Conservation (phyloP, 345 rosid species). For the Bruguiera parviflora region DNA sequence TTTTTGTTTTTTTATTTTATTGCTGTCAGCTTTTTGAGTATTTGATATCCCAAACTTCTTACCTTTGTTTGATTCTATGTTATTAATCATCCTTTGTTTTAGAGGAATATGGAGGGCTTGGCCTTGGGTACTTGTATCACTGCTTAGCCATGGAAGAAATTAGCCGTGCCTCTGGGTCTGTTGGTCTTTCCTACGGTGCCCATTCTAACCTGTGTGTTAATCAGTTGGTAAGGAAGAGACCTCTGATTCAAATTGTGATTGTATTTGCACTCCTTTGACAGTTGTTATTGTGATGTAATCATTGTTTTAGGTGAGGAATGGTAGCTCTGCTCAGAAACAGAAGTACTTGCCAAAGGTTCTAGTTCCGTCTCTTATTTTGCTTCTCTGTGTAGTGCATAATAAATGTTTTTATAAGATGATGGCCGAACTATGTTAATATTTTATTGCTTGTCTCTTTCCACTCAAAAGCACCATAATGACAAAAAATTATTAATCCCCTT, state of each 20-base stretch:
- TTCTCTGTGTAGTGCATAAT: not conserved
- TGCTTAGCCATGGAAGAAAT: slow-evolving; percentile 92
- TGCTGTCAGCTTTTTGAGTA: not conserved
- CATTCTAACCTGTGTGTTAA: slow-evolving; percentile 93
- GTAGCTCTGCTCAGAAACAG: slow-evolving; percentile 65
- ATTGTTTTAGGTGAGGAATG: slow-evolving; percentile 71
- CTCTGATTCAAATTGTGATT: not conserved
- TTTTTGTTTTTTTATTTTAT: not conserved
- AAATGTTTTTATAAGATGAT: not conserved
- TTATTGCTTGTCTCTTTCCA: not conserved
- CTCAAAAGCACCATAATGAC: not conserved
- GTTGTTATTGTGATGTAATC: slow-evolving; percentile 11
- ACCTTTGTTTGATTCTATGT: no score
- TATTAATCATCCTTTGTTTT: slow-evolving; percentile 9
- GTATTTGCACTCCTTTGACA: not conserved
- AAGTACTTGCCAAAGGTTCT: slow-evolving; percentile 88
- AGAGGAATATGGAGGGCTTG: slow-evolving; percentile 97
- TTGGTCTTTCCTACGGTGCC: slow-evolving; percentile 84
- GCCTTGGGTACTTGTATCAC: slow-evolving; percentile 94
- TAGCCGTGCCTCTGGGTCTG: slow-evolving; percentile 88
- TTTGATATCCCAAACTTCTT: not conserved
- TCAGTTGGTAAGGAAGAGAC: slow-evolving; percentile 64
- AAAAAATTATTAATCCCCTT: not conserved
- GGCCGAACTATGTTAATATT: no score
- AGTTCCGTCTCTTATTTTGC: slow-evolving; percentile 3